Base-by-base conservation (phyloP, 805 yeast species). In the Wickerhamomyces mucosus region DNA sequence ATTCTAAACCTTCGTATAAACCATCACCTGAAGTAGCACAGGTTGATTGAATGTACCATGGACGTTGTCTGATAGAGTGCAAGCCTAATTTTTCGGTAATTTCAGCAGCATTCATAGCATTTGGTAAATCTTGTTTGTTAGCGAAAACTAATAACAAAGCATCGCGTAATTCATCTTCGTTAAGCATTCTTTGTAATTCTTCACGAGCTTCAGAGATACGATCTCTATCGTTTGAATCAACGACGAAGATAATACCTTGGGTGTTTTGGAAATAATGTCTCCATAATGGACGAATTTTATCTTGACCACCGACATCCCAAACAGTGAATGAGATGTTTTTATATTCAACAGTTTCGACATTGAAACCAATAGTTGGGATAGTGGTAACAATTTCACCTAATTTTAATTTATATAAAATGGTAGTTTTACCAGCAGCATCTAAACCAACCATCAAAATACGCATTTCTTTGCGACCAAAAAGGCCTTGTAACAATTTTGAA, bases 271-370 rank as follows among this genome's bases (percentile, higher is more conserved):
- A 89, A 64, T 89, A 89, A 67, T 89, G 94, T 76, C 96, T 82
- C 97, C 97, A 89, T 63, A 89, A 71, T 38, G 97, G 96, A 69
- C 97, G 83, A 57, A 89, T 89, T 69, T 88, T 88, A 65, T 86
- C 96, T 72, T 89, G 97, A 75, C 97, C 97, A 81, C 97, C 97
- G 51, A 88, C 96, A 75, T 89, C 97, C 97, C 96, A 86, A 44
- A 86, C 96, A 39, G 95, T 85, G 69, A 86, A 86, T 27, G 94
- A 80, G 63, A 86, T 84, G 78, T 86, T 86, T 70, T 86, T 86
- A 73, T 86, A 85, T 70, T 86, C 95, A 53, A 86, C 95, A 40
- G 96, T 86, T 67, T 86, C 96, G 50, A 86, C 96, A 62, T 86
- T 86, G 78, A 86, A 86, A 55, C 96, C 96, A 62, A 86, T 85